These are phyloP conservation scores for Glaciozyma martinii DNA, from an alignment of 768 basidiomycete species.

Conservation along the genomic window DNA sequence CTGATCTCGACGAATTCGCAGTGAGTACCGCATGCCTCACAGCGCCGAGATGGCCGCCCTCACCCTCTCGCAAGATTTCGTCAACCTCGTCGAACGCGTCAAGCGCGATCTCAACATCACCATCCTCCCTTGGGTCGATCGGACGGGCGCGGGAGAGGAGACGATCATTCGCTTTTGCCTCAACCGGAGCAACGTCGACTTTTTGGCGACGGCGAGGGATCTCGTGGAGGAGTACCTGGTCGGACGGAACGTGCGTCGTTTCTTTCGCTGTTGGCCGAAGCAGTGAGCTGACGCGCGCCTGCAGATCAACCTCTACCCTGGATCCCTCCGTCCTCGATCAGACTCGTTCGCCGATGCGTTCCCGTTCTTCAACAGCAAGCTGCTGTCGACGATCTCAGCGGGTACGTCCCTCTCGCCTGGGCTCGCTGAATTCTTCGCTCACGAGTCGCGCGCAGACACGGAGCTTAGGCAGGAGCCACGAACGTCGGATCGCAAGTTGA, in stretches of 20 bases:
- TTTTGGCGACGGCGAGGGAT: slow-evolving; percentile 78
- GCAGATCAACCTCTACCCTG: slow-evolving; percentile 36
- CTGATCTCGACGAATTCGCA: not conserved
- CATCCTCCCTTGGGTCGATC: slow-evolving; percentile 70
- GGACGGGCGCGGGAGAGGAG: slow-evolving; percentile 47
- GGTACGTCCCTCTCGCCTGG: slow-evolving; percentile 37
- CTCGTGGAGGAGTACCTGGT: slow-evolving; percentile 85
- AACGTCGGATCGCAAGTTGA: slow-evolving; percentile 49
- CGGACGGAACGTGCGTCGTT: slow-evolving; percentile 63
- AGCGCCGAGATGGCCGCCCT: slow-evolving; percentile 68
- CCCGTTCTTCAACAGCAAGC: slow-evolving; percentile 92
- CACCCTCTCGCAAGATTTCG: slow-evolving; percentile 70
- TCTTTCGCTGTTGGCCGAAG: slow-evolving; percentile 39
- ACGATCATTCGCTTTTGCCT: slow-evolving; percentile 92
- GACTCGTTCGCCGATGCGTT: slow-evolving; percentile 93
- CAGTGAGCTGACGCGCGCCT: not conserved
- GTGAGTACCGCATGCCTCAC: slow-evolving; percentile 54
- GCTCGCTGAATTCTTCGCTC: slow-evolving; percentile 45
- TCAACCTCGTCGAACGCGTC: slow-evolving; percentile 73
- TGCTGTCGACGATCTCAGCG: slow-evolving; percentile 54
- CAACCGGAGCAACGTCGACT: slow-evolving; percentile 89
- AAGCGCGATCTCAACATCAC: slow-evolving; percentile 91
- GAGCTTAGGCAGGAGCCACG: slow-evolving; percentile 7
- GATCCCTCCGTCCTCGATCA: slow-evolving; percentile 58
- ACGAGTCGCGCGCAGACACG: slow-evolving; percentile 39